Base-by-base conservation (phyloP, 768 basidiomycete genomes). In the Boletus tomentosulus region DNA sequence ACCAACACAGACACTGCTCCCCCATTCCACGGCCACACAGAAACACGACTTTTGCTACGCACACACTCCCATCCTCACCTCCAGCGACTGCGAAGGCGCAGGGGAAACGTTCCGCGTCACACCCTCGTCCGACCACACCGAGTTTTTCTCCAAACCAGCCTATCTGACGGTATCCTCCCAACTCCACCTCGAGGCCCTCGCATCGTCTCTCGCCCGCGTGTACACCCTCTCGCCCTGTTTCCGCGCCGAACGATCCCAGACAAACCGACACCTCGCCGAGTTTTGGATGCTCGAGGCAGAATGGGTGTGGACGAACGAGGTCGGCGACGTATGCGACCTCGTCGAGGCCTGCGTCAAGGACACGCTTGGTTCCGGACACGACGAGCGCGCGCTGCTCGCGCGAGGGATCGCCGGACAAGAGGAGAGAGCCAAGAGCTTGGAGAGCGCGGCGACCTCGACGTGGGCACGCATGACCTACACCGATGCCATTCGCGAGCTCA, bases 251-350 rank as follows among this genome's bases (percentile, higher is more conserved):
- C 83, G 83, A 6, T 89, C 87, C 3, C 79, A 86, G 60, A 98
- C 96, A 2, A 82, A 83, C 31, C 78, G 96, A n/a, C 97, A 99
- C 66, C 80, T 99, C 12, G 85, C 92, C 48, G 97, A 99, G 69
- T 99, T 99, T 70, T 98, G 92, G 89, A 99, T 99, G 97, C 82
- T 98, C 50, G 97, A 99, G 72, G 95, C 91, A 0, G 97, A 99
- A 66, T 86, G 92, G 80, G 84, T 84, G 0, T 88, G 84, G 64
- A 72, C 75, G 22, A 59, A 62, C 24, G 66, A 67, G 8, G 66
- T 87, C 4, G 72, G 74, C 3, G 75, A 78, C 39, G 68, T 89
- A 16, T 81, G 85, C 67, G 62, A 68, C 42, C 72, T 86, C 24
- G 78, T 82, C 3, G 87, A 90, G 65, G 75, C 70, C 19, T 76